These are phyloP conservation scores for Ceratobasidium sp. DNA, from an alignment of 1,284 basidiomycete species.

Conservation along the genomic window DNA sequence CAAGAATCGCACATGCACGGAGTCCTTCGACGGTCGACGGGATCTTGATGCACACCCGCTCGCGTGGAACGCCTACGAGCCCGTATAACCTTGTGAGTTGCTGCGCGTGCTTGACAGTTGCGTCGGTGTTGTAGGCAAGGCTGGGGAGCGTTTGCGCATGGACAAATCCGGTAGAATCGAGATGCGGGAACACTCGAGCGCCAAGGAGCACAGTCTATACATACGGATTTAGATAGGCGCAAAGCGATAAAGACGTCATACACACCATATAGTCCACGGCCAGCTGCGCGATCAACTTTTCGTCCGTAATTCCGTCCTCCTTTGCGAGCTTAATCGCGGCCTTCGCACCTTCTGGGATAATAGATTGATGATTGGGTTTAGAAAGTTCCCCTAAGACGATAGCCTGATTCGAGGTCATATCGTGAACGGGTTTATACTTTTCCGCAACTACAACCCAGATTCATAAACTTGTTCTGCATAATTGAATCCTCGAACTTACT, in stretches of 20 bases:
- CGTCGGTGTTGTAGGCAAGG: conserved; percentile 40
- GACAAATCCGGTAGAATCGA: conserved; percentile 42
- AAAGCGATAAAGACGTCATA: background rate
- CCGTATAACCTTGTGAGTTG: conserved; percentile 42
- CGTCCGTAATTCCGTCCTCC: conserved; percentile 39
- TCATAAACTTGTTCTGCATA: background rate
- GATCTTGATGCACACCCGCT: conserved; percentile 49
- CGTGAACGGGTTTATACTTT: conserved; percentile 39
- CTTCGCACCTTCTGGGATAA: conserved; percentile 39
- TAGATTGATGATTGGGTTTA: conserved; percentile 40
- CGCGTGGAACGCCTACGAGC: conserved; percentile 35
- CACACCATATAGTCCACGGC: conserved; percentile 44
- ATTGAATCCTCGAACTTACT: conserved; percentile 11
- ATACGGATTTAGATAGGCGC: background rate
- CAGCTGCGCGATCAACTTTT: conserved; percentile 39
- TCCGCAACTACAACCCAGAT: conserved; percentile 34
- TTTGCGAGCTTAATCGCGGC: conserved; percentile 40
- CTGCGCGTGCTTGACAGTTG: conserved; percentile 43
- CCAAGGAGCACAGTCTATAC: conserved; percentile 44
- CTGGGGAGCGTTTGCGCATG: conserved; percentile 44
- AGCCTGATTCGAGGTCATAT: conserved; percentile 44
- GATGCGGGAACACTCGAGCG: conserved; percentile 40
- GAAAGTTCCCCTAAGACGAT: conserved; percentile 43
- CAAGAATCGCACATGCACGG: conserved; percentile 44
- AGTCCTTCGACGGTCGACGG: conserved; percentile 47